Evolutionary conservation across 305 asterid species (phyloP).

Genomic region (Striga hermonthica): DNA sequence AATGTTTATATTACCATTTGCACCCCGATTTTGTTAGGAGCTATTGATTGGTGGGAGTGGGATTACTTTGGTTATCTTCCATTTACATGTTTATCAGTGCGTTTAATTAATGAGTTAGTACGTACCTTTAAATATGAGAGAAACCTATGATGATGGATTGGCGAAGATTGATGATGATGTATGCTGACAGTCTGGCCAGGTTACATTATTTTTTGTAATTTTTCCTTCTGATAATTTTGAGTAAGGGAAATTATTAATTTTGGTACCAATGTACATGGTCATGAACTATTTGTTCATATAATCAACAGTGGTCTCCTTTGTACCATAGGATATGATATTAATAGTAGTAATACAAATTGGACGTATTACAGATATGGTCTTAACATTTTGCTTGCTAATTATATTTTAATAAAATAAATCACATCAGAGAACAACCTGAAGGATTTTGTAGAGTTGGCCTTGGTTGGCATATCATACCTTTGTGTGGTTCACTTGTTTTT

Average conservation of each 20-base stretch:
- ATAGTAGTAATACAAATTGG: background rate
- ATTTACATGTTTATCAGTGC: background rate
- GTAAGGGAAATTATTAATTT: background rate
- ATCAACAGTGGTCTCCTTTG: background rate
- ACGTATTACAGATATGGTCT: background rate
- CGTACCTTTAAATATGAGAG: too few species aligned
- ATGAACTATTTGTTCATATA: background rate
- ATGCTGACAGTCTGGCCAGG: background rate
- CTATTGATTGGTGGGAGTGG: constrained; percentile 1
- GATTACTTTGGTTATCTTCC: background rate
- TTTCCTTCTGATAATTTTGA: too few species aligned
- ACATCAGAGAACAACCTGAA: constrained; percentile 23
- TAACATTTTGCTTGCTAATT: background rate
- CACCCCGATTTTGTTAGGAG: background rate
- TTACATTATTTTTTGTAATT: too few species aligned
- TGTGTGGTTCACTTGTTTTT: constrained; percentile 22
- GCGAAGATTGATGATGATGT: too few species aligned
- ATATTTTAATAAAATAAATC: background rate
- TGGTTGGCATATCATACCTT: background rate
- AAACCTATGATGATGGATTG: too few species aligned
- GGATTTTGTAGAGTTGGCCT: constrained; percentile 29
- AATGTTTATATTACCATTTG: too few species aligned
- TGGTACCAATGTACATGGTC: background rate
- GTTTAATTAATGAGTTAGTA: background rate
- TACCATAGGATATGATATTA: background rate